Conservation (phyloP, 2,329 filamentous ascomycete genomes). For the Trichoderma koningii region DNA sequence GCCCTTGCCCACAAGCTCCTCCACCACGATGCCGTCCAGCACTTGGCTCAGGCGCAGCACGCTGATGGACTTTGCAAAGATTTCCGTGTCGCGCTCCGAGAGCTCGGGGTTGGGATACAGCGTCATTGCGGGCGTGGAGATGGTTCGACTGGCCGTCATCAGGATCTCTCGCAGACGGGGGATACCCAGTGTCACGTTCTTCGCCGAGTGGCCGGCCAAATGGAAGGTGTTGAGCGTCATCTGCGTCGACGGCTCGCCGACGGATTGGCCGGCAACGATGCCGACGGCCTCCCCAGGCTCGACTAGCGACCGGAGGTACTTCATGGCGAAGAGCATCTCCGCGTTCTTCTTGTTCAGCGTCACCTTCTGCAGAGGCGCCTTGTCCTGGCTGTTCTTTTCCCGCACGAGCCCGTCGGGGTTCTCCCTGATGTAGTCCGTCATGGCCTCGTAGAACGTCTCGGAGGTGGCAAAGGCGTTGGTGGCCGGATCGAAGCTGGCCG, state of each 20-base stretch:
- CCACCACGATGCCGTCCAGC: conserved; percentile 76
- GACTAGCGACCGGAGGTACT: conserved; percentile 88
- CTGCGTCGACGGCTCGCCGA: conserved; percentile 96
- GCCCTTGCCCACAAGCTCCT: conserved; percentile 76
- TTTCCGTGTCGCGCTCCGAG: conserved; percentile 66
- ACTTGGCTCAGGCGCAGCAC: conserved; percentile 81
- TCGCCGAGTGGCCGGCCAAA: conserved; percentile 95
- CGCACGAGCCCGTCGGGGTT: conserved; percentile 66
- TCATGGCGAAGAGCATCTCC: conserved; percentile 81
- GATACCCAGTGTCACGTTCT: conserved; percentile 98
- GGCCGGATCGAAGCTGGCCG: conserved; percentile 72
- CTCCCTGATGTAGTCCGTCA: conserved; percentile 74
- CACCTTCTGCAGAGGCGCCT: conserved; percentile 39
- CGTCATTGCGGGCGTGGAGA: conserved; percentile 90
- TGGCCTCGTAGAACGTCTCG: conserved; percentile 75
- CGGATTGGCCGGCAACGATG: conserved; percentile 93
- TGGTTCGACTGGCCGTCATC: conserved; percentile 90
- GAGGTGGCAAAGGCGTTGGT: conserved; percentile 84
- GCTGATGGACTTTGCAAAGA: conserved; percentile 90
- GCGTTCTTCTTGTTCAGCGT: conserved; percentile 69
- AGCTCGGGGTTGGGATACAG: conserved; percentile 75
- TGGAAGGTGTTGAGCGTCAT: conserved; percentile 99
- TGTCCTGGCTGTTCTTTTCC: conserved; percentile 46
- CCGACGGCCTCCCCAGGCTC: conserved; percentile 96
- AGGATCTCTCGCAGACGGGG: conserved; percentile 95